Evolutionary conservation across 768 basidiomycete genomes (phyloP).

Genomic region (Tylopilus subfusipes): DNA sequence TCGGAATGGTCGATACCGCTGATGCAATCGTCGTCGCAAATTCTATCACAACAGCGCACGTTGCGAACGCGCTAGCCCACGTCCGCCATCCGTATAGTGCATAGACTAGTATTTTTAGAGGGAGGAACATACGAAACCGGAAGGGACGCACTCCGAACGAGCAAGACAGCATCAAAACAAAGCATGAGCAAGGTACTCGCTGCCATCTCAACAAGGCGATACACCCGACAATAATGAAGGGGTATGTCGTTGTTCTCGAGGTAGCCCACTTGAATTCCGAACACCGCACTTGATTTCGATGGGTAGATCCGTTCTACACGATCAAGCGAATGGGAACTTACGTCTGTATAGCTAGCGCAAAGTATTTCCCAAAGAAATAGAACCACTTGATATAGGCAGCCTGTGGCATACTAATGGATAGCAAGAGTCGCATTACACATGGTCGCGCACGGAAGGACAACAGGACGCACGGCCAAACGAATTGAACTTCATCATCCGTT

Average conservation of each 20-base stretch:
- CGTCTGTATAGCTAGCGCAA: constrained; percentile 17
- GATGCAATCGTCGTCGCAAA: neutral
- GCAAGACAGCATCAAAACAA: constrained; percentile 16
- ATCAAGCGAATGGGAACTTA: neutral
- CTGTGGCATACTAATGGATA: constrained; percentile 11
- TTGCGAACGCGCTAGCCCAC: neutral
- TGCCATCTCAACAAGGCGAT: constrained; percentile 13
- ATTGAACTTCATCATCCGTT: constrained; percentile 18
- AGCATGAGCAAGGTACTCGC: constrained; percentile 11
- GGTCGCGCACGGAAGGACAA: neutral
- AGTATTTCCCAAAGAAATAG: constrained; percentile 25
- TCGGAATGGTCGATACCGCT: constrained; percentile 1
- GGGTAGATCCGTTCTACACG: neutral
- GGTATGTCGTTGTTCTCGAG: neutral
- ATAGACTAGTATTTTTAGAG: constrained; percentile 14
- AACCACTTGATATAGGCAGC: constrained; percentile 24
- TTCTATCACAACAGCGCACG: constrained; percentile 12
- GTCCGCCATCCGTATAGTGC: constrained; percentile 12
- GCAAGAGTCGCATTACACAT: neutral
- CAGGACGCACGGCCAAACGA: constrained; percentile 24
- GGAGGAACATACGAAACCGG: neutral
- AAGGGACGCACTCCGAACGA: constrained; percentile 21
- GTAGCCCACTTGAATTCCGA: constrained; percentile 5
- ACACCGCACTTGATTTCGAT: constrained; percentile 2
- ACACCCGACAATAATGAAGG: constrained; percentile 9